These are phyloP conservation scores for Oenanthe javanica DNA, from an alignment of 140 eudicot species.

Conservation along the genomic window DNA sequence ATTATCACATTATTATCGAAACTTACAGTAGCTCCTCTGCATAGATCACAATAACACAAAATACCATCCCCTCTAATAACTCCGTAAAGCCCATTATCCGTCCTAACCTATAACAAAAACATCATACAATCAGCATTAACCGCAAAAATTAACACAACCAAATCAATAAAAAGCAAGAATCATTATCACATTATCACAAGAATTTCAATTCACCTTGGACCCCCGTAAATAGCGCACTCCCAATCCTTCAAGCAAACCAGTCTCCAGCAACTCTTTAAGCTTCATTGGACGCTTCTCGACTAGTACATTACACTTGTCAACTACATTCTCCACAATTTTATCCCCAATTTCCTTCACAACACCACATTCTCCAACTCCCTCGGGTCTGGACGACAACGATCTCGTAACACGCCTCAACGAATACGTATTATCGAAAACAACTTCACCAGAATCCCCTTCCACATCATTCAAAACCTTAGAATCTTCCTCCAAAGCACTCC, in stretches of 20 bases:
- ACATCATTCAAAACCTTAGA: background rate
- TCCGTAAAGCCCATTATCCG: conserved; percentile 53
- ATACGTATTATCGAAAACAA: background rate
- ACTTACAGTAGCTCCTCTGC: conserved; percentile 62
- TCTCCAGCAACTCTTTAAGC: conserved; percentile 77
- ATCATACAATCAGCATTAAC: no score
- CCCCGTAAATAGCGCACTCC: conserved; percentile 61
- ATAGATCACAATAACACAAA: conserved; percentile 50
- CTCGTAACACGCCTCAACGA: conserved; percentile 30
- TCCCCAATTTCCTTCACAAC: background rate
- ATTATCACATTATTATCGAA: background rate
- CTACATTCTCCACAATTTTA: no score
- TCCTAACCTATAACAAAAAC: conserved; percentile 41
- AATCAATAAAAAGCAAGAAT: no score
- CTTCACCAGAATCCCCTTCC: conserved; percentile 11
- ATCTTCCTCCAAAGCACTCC: background rate
- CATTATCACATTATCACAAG: background rate
- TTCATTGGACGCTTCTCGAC: conserved; percentile 39
- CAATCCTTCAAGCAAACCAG: conserved; percentile 84
- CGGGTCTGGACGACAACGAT: conserved; percentile 24
- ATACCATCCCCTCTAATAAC: conserved; percentile 56
- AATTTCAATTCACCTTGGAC: conserved; percentile 42
- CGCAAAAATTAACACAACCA: no score
- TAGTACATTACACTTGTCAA: conserved; percentile 22
- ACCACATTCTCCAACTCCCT: conserved; percentile 10